Conservation (phyloP, 441 rosid species). For the Euphorbia celastroides region DNA sequence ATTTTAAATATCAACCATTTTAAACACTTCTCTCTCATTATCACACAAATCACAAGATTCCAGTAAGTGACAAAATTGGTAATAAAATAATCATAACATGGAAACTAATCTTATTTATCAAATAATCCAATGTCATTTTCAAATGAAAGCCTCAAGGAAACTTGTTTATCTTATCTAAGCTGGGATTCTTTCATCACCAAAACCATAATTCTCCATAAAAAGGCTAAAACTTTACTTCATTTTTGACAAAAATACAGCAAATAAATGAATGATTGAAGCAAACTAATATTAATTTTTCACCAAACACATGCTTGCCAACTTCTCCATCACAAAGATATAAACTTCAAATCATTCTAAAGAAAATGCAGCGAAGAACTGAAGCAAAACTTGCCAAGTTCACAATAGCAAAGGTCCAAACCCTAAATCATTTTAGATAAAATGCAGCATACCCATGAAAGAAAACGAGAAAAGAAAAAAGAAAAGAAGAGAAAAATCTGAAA, state of each 20-base stretch:
- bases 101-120: background rate
- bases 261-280: background rate
- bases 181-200: background rate
- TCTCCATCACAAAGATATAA: background rate
- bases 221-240: background rate
- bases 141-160: background rate
- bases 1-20: background rate
- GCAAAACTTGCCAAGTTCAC: background rate
- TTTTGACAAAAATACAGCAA: too few species aligned
- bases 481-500: background rate
- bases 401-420: background rate
- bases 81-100: background rate
- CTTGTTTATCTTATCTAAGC: background rate
- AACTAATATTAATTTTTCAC: background rate
- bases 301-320: background rate
- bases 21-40: background rate
- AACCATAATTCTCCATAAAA: background rate
- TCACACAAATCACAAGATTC: background rate
- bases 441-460: background rate
- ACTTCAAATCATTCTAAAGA: background rate
- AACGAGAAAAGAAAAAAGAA: background rate
- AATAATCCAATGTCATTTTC: background rate
- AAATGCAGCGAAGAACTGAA: background rate
- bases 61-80: background rate
- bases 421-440: background rate